These are phyloP conservation scores for Coniella vitis DNA, from an alignment of 2,329 filamentous ascomycete species.

Conservation along the genomic window DNA sequence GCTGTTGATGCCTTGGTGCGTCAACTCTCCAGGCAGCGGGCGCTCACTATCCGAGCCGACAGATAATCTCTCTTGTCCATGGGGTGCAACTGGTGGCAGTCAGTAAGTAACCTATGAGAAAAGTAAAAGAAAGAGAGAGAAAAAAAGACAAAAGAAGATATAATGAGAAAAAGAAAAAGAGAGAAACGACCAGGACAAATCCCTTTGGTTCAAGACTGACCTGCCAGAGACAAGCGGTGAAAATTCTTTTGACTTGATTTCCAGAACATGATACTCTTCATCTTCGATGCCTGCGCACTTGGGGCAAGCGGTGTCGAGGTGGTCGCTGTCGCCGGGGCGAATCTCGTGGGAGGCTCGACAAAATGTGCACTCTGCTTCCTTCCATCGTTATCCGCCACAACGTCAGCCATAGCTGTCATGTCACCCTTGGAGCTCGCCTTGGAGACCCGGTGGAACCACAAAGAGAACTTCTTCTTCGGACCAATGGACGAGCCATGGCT, in stretches of 20 bases:
- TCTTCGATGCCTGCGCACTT: constrained; percentile 25
- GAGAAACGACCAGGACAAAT: too few relatives aligned
- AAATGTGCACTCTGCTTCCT: neutral
- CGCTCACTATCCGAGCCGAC: constrained; percentile 3
- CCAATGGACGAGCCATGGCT: constrained; percentile 18
- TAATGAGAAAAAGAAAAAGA: neutral
- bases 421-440: constrained; percentile 30
- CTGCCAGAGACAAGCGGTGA: constrained; percentile 37
- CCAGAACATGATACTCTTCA: constrained; percentile 52
- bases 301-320: constrained; percentile 16
- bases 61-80: constrained; percentile 25
- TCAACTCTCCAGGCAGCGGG: constrained; percentile 18
- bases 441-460: constrained; percentile 43
- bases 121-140: neutral
- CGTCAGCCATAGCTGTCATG: constrained; percentile 13
- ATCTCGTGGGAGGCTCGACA: constrained; percentile 4
- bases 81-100: constrained; percentile 19
- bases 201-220: constrained; percentile 26
- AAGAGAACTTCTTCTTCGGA: constrained; percentile 36
- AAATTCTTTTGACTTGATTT: constrained; percentile 36
- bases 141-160: too few relatives aligned
- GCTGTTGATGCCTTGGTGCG: constrained; percentile 30
- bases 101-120: constrained; percentile 16
- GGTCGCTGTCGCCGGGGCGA: constrained; percentile 17
- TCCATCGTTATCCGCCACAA: constrained; percentile 2